phyloP scores from a whole-genome alignment of 768 basidiomycete species.

The Vararia minispora region DNA sequence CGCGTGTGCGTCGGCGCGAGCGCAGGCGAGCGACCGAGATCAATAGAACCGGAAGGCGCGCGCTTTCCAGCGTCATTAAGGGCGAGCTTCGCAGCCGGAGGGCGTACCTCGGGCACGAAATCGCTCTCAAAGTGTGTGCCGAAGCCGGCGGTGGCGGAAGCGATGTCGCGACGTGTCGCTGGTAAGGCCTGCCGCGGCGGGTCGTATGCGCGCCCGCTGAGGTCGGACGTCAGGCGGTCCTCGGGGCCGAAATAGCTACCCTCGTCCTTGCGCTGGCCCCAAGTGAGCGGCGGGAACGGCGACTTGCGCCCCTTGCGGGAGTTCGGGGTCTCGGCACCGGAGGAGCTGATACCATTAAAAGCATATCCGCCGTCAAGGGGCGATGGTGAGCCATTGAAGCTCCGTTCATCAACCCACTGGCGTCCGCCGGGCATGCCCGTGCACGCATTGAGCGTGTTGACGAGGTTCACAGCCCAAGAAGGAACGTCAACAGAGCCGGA shows the following conservation, averaged over 20 bases:
- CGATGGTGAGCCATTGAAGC: constrained; percentile 20
- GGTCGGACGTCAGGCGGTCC: constrained; percentile 14
- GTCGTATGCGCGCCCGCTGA: constrained; percentile 12
- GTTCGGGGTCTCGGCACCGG: constrained; percentile 20
- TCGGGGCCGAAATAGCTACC: constrained; percentile 45
- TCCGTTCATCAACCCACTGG: constrained; percentile 53
- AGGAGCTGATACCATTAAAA: constrained; percentile 44
- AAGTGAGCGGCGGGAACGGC: constrained; percentile 53
- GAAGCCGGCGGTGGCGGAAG: constrained; percentile 2
- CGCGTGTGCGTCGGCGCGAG: not conserved
- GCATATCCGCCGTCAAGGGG: constrained; percentile 30
- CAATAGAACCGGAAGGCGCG: too few relatives aligned
- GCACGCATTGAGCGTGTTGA: constrained; percentile 61
- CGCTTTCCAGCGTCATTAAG: too few relatives aligned
- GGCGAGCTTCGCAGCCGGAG: too few relatives aligned
- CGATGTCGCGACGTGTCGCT: constrained; percentile 3
- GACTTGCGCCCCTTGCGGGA: constrained; percentile 8
- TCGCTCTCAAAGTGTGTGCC: constrained; percentile 10
- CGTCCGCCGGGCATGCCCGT: constrained; percentile 59
- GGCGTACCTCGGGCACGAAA: constrained; percentile 5
- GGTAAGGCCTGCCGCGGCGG: constrained; percentile 11
- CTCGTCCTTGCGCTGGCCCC: constrained; percentile 38
- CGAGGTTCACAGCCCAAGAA: constrained; percentile 65
- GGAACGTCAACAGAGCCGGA: constrained; percentile 68
- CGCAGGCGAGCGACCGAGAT: not conserved